Conservation (phyloP, 2,329 filamentous ascomycete genomes). For the Chrysosporium queenslandicum region DNA sequence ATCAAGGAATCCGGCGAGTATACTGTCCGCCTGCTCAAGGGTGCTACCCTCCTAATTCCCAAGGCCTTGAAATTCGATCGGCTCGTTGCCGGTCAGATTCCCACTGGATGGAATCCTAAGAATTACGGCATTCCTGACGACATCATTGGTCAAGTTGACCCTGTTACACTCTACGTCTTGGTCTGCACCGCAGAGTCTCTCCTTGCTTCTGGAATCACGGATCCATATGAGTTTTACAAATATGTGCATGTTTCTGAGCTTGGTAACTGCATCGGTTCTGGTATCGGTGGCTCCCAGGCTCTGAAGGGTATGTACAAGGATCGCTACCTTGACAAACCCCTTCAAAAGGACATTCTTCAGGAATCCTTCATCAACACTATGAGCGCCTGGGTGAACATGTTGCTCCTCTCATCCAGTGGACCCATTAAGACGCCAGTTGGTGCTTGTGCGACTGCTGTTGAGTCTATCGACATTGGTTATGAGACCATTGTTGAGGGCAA, state of each 20-base stretch:
- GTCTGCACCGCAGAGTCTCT: conserved; percentile 89
- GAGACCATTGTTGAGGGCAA: conserved; percentile 98
- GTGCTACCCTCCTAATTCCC: conserved; percentile 85
- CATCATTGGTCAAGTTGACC: conserved; percentile 95
- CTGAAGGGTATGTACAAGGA: conserved; percentile 98
- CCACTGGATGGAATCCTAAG: conserved; percentile 94
- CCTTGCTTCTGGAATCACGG: conserved; percentile 86
- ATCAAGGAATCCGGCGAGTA: conserved; percentile 88
- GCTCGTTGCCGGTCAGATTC: conserved; percentile 91
- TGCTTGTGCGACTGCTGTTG: conserved; percentile 92
- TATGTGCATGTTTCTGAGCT: conserved; percentile 97
- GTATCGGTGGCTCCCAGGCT: conserved; percentile 89
- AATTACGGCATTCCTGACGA: conserved; percentile 94
- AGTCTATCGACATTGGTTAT: conserved; percentile 94
- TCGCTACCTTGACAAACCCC: conserved; percentile 87
- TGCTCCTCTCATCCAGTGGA: conserved; percentile 90
- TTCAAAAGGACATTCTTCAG: conserved; percentile 97
- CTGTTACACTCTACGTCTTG: conserved; percentile 87
- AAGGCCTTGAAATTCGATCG: conserved; percentile 97
- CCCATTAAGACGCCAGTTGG: conserved; percentile 98
- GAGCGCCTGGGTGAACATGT: conserved; percentile 99
- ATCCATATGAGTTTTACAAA: conserved; percentile 99
- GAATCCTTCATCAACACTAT: conserved; percentile 99
- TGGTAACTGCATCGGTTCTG: conserved; percentile 95
- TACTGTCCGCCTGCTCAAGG: conserved; percentile 90